Base-by-base conservation (phyloP, 2,329 filamentous ascomycete species). In the Trichophyton mentagrophytes region DNA sequence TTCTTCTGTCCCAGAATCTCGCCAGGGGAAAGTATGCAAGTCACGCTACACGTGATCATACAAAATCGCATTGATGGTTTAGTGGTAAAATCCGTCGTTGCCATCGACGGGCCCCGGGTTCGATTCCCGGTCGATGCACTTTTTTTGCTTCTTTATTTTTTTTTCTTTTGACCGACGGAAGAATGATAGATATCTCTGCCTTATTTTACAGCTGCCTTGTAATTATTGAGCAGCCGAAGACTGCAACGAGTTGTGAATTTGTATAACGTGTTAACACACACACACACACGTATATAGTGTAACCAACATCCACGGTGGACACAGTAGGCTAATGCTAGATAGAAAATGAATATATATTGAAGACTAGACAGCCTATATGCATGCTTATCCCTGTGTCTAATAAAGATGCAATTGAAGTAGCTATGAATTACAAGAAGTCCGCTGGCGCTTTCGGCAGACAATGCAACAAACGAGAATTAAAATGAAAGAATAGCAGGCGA, bases 41-140 rank as follows among this genome's bases (percentile, higher is more conserved):
- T 38, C 44, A 20, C 7, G 17, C 44, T 47, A 47, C 44, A 47
- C 44, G 44, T 47, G 44, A 56, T 47, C 44, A 20, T 47, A 47
- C 15, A 47, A 47, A 9, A 47, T 20, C 15, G 56, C 56, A 38
- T 55, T 61, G 51, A 74, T 78, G 76, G 75, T 78, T 78, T 77
- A 78, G 75, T 77, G 76, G 76, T 78, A 78, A 77, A 77, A 78
- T 78, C 74, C 74, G 76, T 78, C 76, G 75, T 78, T 78, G 75
- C 76, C 76, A 78, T 78, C 74, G 76, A 78, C 76, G 75, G 74
- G 76, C 75, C 73, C 74, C 74, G 73, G 67, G 74, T 76, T 76
- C 73, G 73, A 76, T 75, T 76, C 74, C 66, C 72, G 73, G 73
- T 70, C 72, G 60, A 56, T 57, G 61, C 61, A 63, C 33, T 44